These are phyloP conservation scores for Hydnomerulius pinastri DNA, from an alignment of 768 basidiomycete genomes.

Conservation along the genomic window DNA sequence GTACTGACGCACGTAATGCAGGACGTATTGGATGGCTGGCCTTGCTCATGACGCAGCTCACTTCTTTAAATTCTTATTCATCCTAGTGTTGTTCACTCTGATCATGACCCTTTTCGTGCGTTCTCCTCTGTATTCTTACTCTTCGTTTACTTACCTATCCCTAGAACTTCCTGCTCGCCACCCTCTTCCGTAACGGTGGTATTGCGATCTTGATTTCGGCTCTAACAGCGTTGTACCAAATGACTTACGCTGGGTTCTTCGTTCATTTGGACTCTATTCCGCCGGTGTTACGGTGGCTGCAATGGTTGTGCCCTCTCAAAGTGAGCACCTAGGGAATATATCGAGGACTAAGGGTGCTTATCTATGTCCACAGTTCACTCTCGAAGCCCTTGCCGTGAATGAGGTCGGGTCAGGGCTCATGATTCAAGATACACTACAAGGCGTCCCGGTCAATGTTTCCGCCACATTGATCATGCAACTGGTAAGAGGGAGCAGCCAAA, in stretches of 20 bases:
- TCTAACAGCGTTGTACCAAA: constrained; percentile 72
- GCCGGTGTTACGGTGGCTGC: constrained; percentile 89
- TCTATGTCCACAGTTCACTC: constrained; percentile 42
- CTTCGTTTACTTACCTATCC: neutral
- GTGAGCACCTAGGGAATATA: constrained; percentile 8
- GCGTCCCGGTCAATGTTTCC: constrained; percentile 80
- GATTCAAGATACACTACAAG: constrained; percentile 77
- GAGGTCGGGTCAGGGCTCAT: constrained; percentile 87
- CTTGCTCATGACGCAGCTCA: constrained; percentile 72
- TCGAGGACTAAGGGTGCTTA: neutral
- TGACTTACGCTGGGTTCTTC: constrained; percentile 93
- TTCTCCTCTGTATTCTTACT: constrained; percentile 8
- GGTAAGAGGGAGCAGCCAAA: constrained; percentile 42
- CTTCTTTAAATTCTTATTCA: constrained; percentile 95
- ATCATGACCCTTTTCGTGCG: constrained; percentile 85
- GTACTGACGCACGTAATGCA: constrained; percentile 27
- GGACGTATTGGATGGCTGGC: constrained; percentile 96
- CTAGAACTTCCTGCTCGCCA: constrained; percentile 89
- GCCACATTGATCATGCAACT: constrained; percentile 85
- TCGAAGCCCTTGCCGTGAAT: constrained; percentile 90
- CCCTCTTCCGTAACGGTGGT: constrained; percentile 81
- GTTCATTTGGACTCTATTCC: constrained; percentile 85
- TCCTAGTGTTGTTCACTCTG: constrained; percentile 82
- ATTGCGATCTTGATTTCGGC: constrained; percentile 89
- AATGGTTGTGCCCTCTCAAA: constrained; percentile 87